Conservation (phyloP, 176 grass and related monocot species). For the Neostapfia colusana region DNA sequence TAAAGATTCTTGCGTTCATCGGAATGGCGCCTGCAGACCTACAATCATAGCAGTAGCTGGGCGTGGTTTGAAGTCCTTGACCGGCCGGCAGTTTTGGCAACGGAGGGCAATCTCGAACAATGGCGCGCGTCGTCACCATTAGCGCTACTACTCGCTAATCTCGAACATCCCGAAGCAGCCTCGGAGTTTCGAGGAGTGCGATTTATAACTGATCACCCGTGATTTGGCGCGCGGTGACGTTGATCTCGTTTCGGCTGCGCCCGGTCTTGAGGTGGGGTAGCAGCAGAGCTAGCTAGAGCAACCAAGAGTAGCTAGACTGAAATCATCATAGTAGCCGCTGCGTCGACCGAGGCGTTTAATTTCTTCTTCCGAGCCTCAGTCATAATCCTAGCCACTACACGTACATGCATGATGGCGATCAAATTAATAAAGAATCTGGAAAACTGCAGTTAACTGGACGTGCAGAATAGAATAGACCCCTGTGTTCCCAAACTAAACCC, state of each 20-base stretch:
- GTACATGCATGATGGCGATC: too few relatives aligned
- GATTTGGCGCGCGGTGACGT: not conserved
- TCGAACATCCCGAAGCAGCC: conserved; percentile 18
- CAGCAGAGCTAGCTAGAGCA: conserved; percentile 13
- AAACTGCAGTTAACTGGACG: too few relatives aligned
- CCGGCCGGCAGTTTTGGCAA: conserved; percentile 48
- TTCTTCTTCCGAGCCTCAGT: not conserved
- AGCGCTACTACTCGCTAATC: conserved; percentile 8
- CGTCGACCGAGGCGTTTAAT: conserved; percentile 18
- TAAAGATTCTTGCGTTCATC: not conserved
- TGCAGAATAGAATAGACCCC: too few relatives aligned
- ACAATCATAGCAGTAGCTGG: not conserved
- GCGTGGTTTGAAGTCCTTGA: not conserved
- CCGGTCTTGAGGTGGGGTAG: conserved; percentile 28
- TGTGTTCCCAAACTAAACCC: too few relatives aligned
- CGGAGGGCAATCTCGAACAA: conserved; percentile 30
- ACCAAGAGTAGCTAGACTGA: conserved; percentile 24
- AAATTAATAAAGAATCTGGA: too few relatives aligned
- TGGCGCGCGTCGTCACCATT: not conserved
- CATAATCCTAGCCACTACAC: too few relatives aligned
- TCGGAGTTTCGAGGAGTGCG: conserved; percentile 29
- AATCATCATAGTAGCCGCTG: conserved; percentile 39
- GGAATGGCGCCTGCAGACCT: not conserved
- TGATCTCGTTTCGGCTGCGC: conserved; percentile 36
- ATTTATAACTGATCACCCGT: conserved; percentile 24